A percentile compares a stretch with the other conserved stretches of the same genome.
Conservation (phyloP, 805 yeast genomes). For the Teunomyces gatunensis region DNA sequence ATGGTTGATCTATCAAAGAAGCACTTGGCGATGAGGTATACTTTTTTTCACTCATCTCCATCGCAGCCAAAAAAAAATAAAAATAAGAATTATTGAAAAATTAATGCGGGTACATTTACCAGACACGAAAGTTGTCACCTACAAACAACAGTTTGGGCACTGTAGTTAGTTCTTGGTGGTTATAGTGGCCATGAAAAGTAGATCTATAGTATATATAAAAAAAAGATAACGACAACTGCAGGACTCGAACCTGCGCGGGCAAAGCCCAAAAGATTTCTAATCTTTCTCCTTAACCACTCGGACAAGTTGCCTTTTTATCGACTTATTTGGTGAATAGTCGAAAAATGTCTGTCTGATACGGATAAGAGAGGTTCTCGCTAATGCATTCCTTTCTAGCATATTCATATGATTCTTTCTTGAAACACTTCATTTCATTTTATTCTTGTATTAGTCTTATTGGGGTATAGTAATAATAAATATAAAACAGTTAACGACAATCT, state of each 20-base stretch:
- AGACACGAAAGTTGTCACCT: neutral
- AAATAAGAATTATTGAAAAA: neutral
- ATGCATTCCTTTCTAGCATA: no score
- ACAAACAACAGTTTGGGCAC: neutral
- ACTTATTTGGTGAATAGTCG: neutral
- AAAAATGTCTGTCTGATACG: no score
- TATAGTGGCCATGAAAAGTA: neutral
- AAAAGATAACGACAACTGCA: slow-evolving; percentile 61
- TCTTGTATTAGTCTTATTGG: neutral
- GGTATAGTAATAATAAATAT: neutral
- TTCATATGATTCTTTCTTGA: neutral
- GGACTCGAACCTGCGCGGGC: slow-evolving; percentile 58
- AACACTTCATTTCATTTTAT: no score
- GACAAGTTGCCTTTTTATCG: slow-evolving; percentile 39
- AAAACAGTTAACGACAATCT: neutral
- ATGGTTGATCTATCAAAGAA: slow-evolving; percentile 25
- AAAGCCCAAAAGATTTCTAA: slow-evolving; percentile 36
- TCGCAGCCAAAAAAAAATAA: slow-evolving; percentile 4
- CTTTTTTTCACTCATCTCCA: slow-evolving; percentile 3
- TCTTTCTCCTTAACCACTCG: slow-evolving; percentile 70
- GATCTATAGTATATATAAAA: slow-evolving; percentile 1
- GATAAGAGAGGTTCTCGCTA: no score
- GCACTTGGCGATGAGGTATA: neutral
- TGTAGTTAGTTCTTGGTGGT: no score
- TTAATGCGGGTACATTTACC: no score